These are phyloP conservation scores for Auriscalpium orientale DNA, from an alignment of 768 basidiomycete genomes.

Conservation along the genomic window DNA sequence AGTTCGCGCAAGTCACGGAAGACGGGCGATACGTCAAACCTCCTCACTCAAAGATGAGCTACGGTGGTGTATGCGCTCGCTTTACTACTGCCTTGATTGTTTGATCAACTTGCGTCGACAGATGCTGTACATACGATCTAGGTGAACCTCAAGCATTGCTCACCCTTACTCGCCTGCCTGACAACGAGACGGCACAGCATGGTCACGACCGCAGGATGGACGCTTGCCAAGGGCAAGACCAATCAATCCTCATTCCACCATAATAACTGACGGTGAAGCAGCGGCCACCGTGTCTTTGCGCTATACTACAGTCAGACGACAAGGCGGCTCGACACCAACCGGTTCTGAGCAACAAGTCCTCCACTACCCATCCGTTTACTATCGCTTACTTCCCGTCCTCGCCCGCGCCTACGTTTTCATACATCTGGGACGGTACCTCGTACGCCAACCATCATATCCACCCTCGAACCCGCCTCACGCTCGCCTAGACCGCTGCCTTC, in stretches of 20 bases:
- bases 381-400: conserved; percentile 64
- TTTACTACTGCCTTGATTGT: neutral
- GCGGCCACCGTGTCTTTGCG: conserved; percentile 60
- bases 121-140: conserved; percentile 71
- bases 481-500: conserved; percentile 41
- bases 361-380: conserved; percentile 64
- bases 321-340: conserved; percentile 44
- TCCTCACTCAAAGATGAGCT: conserved; percentile 67
- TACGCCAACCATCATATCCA: conserved; percentile 21
- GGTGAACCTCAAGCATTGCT: conserved; percentile 30
- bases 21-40: conserved; percentile 59
- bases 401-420: conserved; percentile 66
- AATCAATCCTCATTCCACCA: neutral
- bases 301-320: conserved; percentile 65
- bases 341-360: conserved; percentile 63
- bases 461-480: neutral
- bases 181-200: conserved; percentile 36
- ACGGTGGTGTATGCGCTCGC: conserved; percentile 52
- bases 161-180: neutral
- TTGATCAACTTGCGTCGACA: conserved; percentile 17
- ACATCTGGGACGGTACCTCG: conserved; percentile 50
- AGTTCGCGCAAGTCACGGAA: conserved; percentile 61
- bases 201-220: conserved; percentile 55
- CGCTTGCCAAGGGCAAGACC: conserved; percentile 51
- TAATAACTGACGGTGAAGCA: conserved; percentile 13